These are phyloP conservation scores for Ophiosphaerella korrae DNA, from an alignment of 2,329 filamentous ascomycete genomes.

Conservation along the genomic window DNA sequence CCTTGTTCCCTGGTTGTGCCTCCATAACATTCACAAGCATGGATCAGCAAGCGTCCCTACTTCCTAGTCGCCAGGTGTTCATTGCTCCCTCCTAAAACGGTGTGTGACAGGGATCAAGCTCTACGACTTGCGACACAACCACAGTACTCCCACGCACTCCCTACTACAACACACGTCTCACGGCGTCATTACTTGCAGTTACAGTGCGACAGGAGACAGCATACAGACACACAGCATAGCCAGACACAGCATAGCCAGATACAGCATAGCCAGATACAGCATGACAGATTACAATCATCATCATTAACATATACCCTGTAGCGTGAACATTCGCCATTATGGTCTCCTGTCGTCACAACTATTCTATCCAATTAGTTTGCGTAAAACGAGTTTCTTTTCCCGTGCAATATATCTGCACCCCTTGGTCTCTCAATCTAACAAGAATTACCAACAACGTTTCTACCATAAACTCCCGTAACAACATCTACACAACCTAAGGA, in stretches of 20 bases:
- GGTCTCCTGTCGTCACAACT: conserved; percentile 32
- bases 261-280: neutral
- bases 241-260: neutral
- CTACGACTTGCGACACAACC: neutral
- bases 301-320: conserved; percentile 16
- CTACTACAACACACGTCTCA: neutral
- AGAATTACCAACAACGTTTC: neutral
- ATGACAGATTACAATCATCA: neutral
- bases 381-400: neutral
- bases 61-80: conserved; percentile 31
- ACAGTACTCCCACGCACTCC: neutral
- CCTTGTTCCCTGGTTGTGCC: neutral
- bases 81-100: conserved; percentile 17
- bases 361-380: neutral
- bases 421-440: no score
- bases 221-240: neutral
- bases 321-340: conserved; percentile 17
- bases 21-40: neutral
- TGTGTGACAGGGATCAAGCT: conserved; percentile 22
- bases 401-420: neutral
- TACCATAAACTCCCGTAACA: neutral
- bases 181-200: neutral
- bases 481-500: neutral
- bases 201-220: no score
- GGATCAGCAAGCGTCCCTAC: neutral